Conservation (phyloP, 1,284 basidiomycete species). For the Fomitopsis palustris region DNA sequence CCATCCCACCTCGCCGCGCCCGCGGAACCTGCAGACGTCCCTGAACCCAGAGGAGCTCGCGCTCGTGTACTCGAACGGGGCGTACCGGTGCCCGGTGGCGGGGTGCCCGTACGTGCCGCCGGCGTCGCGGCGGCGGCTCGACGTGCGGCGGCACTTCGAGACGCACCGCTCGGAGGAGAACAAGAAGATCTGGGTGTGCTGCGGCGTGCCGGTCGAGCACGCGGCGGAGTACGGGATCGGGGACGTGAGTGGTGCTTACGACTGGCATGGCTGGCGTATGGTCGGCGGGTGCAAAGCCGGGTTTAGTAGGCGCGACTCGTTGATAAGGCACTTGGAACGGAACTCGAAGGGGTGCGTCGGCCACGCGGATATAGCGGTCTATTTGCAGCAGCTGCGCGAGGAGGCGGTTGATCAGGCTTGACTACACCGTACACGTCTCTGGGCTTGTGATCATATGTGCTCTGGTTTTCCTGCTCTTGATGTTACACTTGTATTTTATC, state of each 20-base stretch:
- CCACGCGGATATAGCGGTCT: background rate
- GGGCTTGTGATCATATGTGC: background rate
- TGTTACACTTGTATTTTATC: no score
- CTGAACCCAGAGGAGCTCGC: background rate
- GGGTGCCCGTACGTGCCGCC: background rate
- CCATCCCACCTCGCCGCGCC: background rate
- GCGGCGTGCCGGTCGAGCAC: background rate
- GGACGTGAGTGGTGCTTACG: background rate
- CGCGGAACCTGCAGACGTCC: background rate
- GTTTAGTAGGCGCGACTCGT: background rate
- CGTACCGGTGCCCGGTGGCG: background rate
- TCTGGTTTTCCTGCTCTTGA: background rate
- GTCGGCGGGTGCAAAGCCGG: background rate
- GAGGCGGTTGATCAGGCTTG: background rate
- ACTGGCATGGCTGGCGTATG: background rate
- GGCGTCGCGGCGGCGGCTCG: background rate
- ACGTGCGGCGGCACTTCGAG: slow-evolving; percentile 1
- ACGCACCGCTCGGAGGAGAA: background rate
- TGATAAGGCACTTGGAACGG: background rate
- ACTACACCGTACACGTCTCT: background rate
- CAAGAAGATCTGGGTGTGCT: background rate
- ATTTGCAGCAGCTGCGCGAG: background rate
- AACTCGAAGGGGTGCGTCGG: background rate
- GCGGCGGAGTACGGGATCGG: background rate
- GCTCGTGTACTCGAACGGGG: background rate